Evolutionary conservation across 176 grass and related monocot species (phyloP), one percentile per base, ranked within the genome.

Genomic region (Eremochloa ophiuroides): DNA sequence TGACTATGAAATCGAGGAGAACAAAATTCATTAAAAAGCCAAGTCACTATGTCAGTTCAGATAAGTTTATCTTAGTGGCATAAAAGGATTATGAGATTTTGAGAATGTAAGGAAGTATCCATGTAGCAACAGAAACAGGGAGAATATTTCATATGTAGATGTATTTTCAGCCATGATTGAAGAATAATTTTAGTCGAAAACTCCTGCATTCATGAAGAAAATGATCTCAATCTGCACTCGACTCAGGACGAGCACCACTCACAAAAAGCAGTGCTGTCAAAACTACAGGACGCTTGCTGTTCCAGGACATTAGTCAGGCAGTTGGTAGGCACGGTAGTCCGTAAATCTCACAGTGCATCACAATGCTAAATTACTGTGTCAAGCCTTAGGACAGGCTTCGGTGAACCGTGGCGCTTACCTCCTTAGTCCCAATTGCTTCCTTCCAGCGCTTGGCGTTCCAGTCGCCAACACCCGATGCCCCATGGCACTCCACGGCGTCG

Each of bases 361-460:
- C n/a, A 31, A 76, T 30, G 35, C 20, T 20, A 34, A 62, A 60
- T 55, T 14, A 37, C 28, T 30, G 7, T 25, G 8, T 61, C 53
- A 44, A 64, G 14, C 34, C 66, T 35, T 70, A 71, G 25, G 9
- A 47, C 12, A 25, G 22, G 50, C 7, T 22, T 69, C 31, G 9
- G n/a, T 38, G 70, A 62, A 67, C 7, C 38, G 10, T 5, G 22
- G 10, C 0, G 25, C 43, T 64, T 88, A 83, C 85, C 74, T 88
- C 85, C 7, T 82, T 88, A 37, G 27, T 88, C 41, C 69, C 68
- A 23, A 89, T 82, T 77, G 88, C 30, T 40, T 86, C 73, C 59
- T 77, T 76, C 90, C 90, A 92, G 2, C 26, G 71, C 15, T 79
- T 53, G 25, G 74, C 30, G 17, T 37, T 79, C 87, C 91, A 93